These are phyloP conservation scores for Sordariomycetes sp. DNA, from an alignment of 2,329 filamentous ascomycete genomes.

Conservation along the genomic window DNA sequence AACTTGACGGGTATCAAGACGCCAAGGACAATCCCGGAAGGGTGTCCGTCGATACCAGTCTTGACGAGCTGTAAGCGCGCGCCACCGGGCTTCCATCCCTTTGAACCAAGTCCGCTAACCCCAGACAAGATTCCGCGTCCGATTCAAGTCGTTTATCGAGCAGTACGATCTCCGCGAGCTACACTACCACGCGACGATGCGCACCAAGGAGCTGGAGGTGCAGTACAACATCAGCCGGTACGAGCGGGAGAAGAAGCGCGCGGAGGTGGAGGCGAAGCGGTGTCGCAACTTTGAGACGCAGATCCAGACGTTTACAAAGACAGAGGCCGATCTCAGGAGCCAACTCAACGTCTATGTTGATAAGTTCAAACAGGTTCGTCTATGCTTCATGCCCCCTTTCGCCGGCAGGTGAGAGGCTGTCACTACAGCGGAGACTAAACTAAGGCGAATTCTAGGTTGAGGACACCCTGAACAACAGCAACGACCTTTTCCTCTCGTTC, in stretches of 20 bases:
- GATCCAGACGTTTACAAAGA: conserved; percentile 91
- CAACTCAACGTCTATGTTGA: conserved; percentile 98
- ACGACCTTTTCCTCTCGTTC: conserved; percentile 93
- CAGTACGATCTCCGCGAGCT: conserved; percentile 94
- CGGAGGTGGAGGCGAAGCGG: conserved; percentile 70
- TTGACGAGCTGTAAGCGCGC: conserved; percentile 70
- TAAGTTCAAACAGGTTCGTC: conserved; percentile 94
- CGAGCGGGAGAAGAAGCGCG: conserved; percentile 81
- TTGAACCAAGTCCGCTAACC: not conserved
- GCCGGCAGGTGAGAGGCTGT: not conserved
- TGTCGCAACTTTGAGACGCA: conserved; percentile 81
- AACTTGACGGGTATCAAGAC: conserved; percentile 81
- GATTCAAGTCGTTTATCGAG: conserved; percentile 92
- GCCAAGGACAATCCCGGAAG: conserved; percentile 75
- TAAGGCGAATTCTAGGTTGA: conserved; percentile 61
- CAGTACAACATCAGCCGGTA: conserved; percentile 82
- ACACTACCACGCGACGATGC: conserved; percentile 84
- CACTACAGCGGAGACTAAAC: not conserved
- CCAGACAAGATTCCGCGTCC: conserved; percentile 59
- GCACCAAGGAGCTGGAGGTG: conserved; percentile 91
- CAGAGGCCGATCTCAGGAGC: conserved; percentile 83
- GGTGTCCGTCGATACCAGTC: conserved; percentile 72
- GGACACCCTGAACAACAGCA: conserved; percentile 96
- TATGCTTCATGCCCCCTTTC: conserved; percentile 11
- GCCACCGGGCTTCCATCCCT: not conserved